Evolutionary conservation across 2,329 filamentous ascomycete genomes (phyloP), one percentile per base, ranked within the genome.

Genomic region (Acarospora socialis): DNA sequence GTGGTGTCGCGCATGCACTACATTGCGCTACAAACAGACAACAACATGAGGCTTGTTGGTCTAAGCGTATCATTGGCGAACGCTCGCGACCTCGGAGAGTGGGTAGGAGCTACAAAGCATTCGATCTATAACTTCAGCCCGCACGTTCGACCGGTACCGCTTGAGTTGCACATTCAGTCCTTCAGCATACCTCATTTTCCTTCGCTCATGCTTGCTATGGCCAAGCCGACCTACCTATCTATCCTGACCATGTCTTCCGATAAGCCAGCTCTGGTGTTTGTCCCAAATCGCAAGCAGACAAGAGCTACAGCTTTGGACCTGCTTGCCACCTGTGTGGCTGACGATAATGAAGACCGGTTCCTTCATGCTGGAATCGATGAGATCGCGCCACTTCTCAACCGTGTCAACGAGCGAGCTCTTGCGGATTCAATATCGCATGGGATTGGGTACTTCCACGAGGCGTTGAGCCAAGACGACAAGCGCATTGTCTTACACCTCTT

Each of bases 41-140:
- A 79, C 22, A 73, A 79, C 7, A 69, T 95, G 61, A 77, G 90
- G 31, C 87, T 95, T 28, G 61, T 98, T 33, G 90, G 84, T 2
- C 60, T 98, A 38, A 86, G 83, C 50, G 90, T 94, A 17, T 92
- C 90, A 15, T 66, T 98, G 14, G 77, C 90, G 4, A 95, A 94
- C 51, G 86, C 87, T 30, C 73, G 84, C 37, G 90, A 98, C 48
- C 72, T 98, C 46, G 87, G 87, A 31, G 90, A 94, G 57, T 98
- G 90, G 90, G 84, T 98, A 44, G 90, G 92, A 43, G 90, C 87
- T 5, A 92, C 77, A 55, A 95, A 94, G 63, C 90, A 98, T 53
- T 92, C 90, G 29, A 93, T 93, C 42, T 98, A 87, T 67, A 98
- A 98, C 60, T 98, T 98, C 62, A 93, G 83, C 46, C 90, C 90